A percentile compares a stretch with the other conserved stretches of the same genome.
Conservation (phyloP, 1,139 yeast genomes). For the Saccharomyces hybrid region DNA sequence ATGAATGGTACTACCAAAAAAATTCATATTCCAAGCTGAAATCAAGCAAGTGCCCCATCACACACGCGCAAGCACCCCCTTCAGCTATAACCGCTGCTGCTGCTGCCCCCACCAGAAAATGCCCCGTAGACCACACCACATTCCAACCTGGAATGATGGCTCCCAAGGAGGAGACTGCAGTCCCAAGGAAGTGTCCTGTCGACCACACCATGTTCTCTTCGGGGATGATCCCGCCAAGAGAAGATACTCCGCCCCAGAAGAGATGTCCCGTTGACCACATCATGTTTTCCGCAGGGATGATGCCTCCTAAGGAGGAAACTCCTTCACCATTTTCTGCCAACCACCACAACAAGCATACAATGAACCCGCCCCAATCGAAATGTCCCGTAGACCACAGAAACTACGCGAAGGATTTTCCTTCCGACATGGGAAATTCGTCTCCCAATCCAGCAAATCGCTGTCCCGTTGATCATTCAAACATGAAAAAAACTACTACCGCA, state of each 20-base stretch:
- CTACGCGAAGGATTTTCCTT: not conserved
- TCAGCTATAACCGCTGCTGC: too few species aligned
- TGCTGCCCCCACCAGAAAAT: not conserved
- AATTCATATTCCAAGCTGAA: not conserved
- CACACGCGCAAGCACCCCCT: constrained; percentile 1
- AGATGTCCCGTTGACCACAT: constrained; percentile 19
- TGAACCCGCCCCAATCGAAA: too few species aligned
- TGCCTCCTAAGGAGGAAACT: not conserved
- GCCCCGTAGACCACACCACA: constrained; percentile 6
- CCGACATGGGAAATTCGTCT: constrained; percentile 1
- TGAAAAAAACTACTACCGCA: not conserved
- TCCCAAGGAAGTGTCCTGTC: constrained; percentile 15
- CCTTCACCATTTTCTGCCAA: not conserved
- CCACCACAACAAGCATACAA: too few species aligned
- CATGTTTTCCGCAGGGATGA: constrained; percentile 3
- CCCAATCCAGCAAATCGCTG: not conserved
- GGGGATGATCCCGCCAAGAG: constrained; percentile 1
- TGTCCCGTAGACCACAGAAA: constrained; percentile 10
- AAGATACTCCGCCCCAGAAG: not conserved
- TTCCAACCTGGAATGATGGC: not conserved
- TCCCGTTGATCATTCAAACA: not conserved
- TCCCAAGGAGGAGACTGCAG: not conserved
- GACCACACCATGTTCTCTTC: constrained; percentile 10
- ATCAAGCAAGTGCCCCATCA: not conserved
- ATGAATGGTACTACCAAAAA: constrained; percentile 28